Conservation (phyloP, 164 flowering plant species). For the Magnolia changhungtana region DNA sequence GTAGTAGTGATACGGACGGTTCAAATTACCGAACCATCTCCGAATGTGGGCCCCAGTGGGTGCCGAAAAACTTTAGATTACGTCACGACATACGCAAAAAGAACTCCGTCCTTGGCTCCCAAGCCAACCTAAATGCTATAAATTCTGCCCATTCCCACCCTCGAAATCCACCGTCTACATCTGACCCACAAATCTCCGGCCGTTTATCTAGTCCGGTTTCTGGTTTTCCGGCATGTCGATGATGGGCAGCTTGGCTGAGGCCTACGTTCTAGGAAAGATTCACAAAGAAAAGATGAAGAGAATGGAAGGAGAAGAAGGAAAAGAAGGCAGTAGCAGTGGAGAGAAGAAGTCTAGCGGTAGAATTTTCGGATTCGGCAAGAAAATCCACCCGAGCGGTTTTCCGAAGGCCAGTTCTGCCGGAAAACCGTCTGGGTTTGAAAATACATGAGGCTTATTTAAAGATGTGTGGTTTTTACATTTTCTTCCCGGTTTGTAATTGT, state of each 20-base stretch:
- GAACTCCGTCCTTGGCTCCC: not conserved
- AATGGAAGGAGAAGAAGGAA: not conserved
- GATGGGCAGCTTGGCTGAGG: conserved; percentile 19
- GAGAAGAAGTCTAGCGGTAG: not conserved
- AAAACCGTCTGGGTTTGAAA: not conserved
- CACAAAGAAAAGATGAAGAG: conserved; percentile 31
- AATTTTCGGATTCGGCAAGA: not conserved
- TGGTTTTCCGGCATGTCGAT: conserved; percentile 8
- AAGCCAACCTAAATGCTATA: conserved; percentile 10
- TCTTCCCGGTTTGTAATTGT: no score
- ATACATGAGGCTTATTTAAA: not conserved
- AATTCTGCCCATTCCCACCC: not conserved
- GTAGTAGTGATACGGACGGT: no score
- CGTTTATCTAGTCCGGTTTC: not conserved
- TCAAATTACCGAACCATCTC: no score
- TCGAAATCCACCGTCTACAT: not conserved
- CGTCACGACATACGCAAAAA: not conserved
- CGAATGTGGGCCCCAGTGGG: no score
- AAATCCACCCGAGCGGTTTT: conserved; percentile 6
- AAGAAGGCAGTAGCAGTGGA: not conserved
- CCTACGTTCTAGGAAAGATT: conserved; percentile 18
- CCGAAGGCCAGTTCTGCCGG: not conserved
- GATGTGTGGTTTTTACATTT: no score
- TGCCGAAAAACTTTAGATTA: no score
- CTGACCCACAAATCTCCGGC: not conserved